phyloP scores from a whole-genome alignment of 2,329 filamentous ascomycete genomes.

The Pseudocercospora crystallina region DNA sequence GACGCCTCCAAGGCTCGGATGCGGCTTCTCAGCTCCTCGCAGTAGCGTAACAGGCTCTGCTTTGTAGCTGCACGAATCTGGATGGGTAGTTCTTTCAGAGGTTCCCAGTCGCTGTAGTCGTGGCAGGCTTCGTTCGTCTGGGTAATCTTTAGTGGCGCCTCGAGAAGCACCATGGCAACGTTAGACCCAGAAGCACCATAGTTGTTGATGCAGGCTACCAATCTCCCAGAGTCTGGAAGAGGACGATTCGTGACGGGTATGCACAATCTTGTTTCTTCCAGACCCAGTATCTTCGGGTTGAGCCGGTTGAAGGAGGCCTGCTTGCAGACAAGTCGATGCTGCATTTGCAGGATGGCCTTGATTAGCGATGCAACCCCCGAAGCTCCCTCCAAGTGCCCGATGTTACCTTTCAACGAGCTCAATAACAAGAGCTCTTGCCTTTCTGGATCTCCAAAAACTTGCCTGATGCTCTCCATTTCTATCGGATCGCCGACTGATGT shows the following conservation, averaged over 20 bases:
- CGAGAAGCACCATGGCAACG: slow-evolving; percentile 7
- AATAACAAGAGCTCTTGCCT: slow-evolving; percentile 23
- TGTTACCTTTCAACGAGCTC: slow-evolving; percentile 35
- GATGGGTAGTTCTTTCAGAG: too few species aligned
- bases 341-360: slow-evolving; percentile 39
- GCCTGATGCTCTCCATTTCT: slow-evolving; percentile 10
- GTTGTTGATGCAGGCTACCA: slow-evolving; percentile 35
- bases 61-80: not conserved
- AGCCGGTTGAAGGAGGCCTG: slow-evolving; percentile 19
- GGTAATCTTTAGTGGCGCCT: not conserved
- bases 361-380: slow-evolving; percentile 35
- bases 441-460: not conserved
- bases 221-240: too few species aligned
- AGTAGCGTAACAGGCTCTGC: slow-evolving; percentile 1
- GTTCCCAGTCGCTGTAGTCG: too few species aligned
- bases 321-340: slow-evolving; percentile 33
- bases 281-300: slow-evolving; percentile 15
- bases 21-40: not conserved
- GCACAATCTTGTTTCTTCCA: not conserved
- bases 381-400: slow-evolving; percentile 39
- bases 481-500: slow-evolving; percentile 16
- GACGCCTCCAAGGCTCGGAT: not conserved
- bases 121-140: too few species aligned
- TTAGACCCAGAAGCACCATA: slow-evolving; percentile 42
- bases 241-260: not conserved